Percentiles rank a stretch among this genome's conserved stretches.
These are phyloP conservation scores for Hypoxylon sp. DNA, from an alignment of 2,329 filamentous ascomycete species.

Conservation along the genomic window DNA sequence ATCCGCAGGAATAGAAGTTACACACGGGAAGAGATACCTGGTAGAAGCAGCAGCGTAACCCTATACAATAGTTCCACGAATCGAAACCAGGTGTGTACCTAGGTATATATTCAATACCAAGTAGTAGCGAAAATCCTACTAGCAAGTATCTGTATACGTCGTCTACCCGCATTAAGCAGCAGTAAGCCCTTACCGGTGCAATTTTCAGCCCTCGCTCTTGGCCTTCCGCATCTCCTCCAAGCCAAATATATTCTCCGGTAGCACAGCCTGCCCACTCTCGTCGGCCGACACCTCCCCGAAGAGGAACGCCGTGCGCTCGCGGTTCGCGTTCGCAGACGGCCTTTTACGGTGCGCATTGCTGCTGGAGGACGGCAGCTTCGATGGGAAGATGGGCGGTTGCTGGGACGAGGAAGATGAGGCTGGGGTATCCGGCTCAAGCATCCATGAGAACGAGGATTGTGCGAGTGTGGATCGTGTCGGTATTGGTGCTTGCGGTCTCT, in stretches of 20 bases:
- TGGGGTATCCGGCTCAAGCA: slow-evolving; percentile 71
- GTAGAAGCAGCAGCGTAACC: too few relatives aligned
- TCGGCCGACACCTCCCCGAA: slow-evolving; percentile 66
- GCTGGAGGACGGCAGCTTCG: slow-evolving; percentile 43
- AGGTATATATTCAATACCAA: not conserved
- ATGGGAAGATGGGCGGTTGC: slow-evolving; percentile 41
- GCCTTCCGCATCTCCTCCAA: slow-evolving; percentile 60
- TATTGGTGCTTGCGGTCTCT: slow-evolving; percentile 58
- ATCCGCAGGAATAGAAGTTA: too few relatives aligned
- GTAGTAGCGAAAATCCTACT: not conserved
- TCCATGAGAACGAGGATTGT: slow-evolving; percentile 83
- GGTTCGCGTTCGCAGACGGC: slow-evolving; percentile 59
- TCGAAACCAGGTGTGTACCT: not conserved
- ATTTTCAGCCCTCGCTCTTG: not conserved
- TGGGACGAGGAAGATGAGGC: slow-evolving; percentile 35
- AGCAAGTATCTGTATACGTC: slow-evolving; percentile 3
- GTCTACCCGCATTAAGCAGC: not conserved
- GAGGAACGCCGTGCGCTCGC: slow-evolving; percentile 69
- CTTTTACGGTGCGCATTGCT: slow-evolving; percentile 55
- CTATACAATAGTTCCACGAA: not conserved
- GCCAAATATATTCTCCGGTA: slow-evolving; percentile 67
- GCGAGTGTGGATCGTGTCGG: slow-evolving; percentile 75
- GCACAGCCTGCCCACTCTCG: slow-evolving; percentile 52
- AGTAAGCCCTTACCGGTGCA: not conserved
- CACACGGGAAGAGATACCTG: too few relatives aligned